Evolutionary conservation across 106 monocot genomes (phyloP).

Genomic region (Dendrobium nobile): DNA sequence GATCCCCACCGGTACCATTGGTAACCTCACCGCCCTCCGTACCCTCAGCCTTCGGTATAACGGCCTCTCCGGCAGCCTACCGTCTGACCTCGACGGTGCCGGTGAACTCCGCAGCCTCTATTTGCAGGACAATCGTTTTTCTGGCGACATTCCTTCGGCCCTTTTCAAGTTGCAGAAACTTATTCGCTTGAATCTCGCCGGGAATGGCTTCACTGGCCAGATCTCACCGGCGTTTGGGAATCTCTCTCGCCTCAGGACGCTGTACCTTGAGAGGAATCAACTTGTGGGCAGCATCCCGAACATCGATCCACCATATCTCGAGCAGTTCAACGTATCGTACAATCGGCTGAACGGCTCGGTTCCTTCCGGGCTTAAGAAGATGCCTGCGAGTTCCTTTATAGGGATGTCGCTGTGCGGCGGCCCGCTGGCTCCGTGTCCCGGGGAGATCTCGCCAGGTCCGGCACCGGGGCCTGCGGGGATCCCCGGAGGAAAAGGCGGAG

Average conservation of each 20-base stretch:
- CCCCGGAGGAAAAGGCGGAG: not conserved
- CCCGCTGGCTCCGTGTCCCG: slow-evolving; percentile 41
- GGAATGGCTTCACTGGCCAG: slow-evolving; percentile 41
- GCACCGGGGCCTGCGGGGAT: not conserved
- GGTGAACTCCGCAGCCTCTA: slow-evolving; percentile 38
- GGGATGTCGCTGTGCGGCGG: slow-evolving; percentile 60
- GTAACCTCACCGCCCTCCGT: slow-evolving; percentile 58
- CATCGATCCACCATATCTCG: slow-evolving; percentile 30
- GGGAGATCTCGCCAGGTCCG: slow-evolving; percentile 22
- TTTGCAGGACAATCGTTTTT: slow-evolving; percentile 50
- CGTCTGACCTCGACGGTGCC: slow-evolving; percentile 31
- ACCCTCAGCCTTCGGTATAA: slow-evolving; percentile 59
- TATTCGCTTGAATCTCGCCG: slow-evolving; percentile 42
- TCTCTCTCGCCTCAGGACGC: slow-evolving; percentile 28
- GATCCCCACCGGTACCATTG: slow-evolving; percentile 36
- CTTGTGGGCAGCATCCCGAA: slow-evolving; percentile 40
- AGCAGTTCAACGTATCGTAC: slow-evolving; percentile 68
- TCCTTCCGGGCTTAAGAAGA: slow-evolving; percentile 35
- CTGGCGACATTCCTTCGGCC: slow-evolving; percentile 38
- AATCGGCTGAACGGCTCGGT: slow-evolving; percentile 71
- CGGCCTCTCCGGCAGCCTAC: slow-evolving; percentile 48
- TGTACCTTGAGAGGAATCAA: slow-evolving; percentile 44
- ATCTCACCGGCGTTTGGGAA: slow-evolving; percentile 34
- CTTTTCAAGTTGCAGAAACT: slow-evolving; percentile 30
- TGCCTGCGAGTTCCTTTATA: slow-evolving; percentile 31